A percentile compares a stretch with the other conserved stretches of the same genome.
Evolutionary conservation across 352 stramenopile species (phyloP).

Genomic region (Phytophthora cactorum): DNA sequence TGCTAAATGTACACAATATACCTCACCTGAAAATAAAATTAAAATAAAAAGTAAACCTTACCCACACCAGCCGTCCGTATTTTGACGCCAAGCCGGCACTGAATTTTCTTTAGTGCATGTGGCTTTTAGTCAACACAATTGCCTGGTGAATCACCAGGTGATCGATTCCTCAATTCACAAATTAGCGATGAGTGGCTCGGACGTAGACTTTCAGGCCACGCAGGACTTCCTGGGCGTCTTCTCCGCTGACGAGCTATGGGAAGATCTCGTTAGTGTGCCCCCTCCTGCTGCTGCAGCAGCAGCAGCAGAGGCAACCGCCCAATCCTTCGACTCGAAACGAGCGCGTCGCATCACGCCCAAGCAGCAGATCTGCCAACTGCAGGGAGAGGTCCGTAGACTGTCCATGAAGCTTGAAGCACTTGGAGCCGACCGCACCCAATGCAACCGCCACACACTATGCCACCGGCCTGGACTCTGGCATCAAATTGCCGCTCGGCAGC

Average conservation of each 20-base stretch:
- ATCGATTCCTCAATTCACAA: too few species aligned
- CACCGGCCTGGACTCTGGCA: background rate
- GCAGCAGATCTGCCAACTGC: background rate
- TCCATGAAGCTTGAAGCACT: background rate
- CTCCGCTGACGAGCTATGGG: constrained; percentile 1
- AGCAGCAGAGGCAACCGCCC: too few species aligned
- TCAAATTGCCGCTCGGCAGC: constrained; percentile 1
- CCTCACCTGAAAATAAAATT: too few species aligned
- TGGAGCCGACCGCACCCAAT: background rate
- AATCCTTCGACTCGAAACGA: background rate
- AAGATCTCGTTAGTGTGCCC: background rate
- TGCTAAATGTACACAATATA: too few species aligned
- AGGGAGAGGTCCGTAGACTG: background rate
- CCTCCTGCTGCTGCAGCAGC: background rate
- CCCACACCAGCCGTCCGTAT: too few species aligned
- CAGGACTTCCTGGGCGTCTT: constrained; percentile 1
- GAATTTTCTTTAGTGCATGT: too few species aligned
- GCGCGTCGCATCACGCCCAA: background rate
- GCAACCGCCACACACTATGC: background rate
- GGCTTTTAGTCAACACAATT: too few species aligned
- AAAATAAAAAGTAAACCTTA: too few species aligned
- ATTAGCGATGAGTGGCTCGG: background rate
- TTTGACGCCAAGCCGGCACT: too few species aligned
- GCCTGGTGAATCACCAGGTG: too few species aligned
- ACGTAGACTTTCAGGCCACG: background rate